These are phyloP conservation scores for Fusarium ramigenum DNA, from an alignment of 2,329 filamentous ascomycete species.

Conservation along the genomic window DNA sequence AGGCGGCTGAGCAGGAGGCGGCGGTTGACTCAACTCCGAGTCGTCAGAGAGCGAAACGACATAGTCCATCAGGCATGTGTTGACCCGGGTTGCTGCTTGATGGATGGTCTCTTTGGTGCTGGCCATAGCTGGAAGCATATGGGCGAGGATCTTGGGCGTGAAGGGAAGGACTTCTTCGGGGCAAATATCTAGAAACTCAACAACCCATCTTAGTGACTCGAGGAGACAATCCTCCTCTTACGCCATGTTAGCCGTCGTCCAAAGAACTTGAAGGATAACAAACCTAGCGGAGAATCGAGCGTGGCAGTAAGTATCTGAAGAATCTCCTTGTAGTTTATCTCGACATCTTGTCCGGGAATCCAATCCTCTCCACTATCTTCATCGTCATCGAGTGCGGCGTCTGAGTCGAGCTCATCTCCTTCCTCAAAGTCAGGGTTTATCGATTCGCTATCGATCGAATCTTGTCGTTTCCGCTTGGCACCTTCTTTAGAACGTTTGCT, in stretches of 20 bases:
- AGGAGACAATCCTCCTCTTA: slow-evolving; percentile 90
- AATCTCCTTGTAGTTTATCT: slow-evolving; percentile 92
- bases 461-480: slow-evolving; percentile 74
- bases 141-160: slow-evolving; percentile 88
- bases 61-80: slow-evolving; percentile 90
- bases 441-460: slow-evolving; percentile 74
- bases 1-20: slow-evolving; percentile 38
- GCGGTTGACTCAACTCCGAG: slow-evolving; percentile 44
- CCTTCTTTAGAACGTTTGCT: slow-evolving; percentile 78
- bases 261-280: slow-evolving; percentile 32
- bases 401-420: slow-evolving; percentile 68
- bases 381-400: slow-evolving; percentile 65
- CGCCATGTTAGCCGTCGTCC: slow-evolving; percentile 16
- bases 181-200: slow-evolving; percentile 95
- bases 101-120: slow-evolving; percentile 90
- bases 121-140: slow-evolving; percentile 93
- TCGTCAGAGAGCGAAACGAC: slow-evolving; percentile 91
- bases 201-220: slow-evolving; percentile 93
- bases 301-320: slow-evolving; percentile 91
- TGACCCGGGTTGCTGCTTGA: slow-evolving; percentile 87
- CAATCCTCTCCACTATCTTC: slow-evolving; percentile 85
- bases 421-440: slow-evolving; percentile 66
- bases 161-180: slow-evolving; percentile 96
- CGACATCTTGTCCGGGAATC: slow-evolving; percentile 96
- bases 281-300: slow-evolving; percentile 82